Base-by-base conservation (phyloP, 2,329 filamentous ascomycete genomes). In the Cyphellophora attinorum region DNA sequence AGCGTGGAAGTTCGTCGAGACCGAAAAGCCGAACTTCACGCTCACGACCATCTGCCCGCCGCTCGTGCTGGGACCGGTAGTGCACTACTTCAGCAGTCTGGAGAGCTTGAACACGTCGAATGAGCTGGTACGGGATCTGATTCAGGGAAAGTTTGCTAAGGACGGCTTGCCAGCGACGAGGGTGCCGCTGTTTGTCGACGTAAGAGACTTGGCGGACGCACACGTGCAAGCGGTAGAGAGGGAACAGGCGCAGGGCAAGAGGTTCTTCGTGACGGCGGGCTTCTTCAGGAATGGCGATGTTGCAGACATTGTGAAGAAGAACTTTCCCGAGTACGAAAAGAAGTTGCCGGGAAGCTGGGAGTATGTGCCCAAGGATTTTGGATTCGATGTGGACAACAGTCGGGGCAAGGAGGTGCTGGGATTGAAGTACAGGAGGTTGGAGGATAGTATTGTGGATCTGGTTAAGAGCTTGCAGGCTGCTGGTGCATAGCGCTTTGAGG, bases 41-140 rank as follows among this genome's bases (percentile, higher is more conserved):
- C 51, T 83, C 18, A 61, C 68, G 8, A 74, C 72, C 5, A 72
- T 82, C 47, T 74, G 74, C 49, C 72, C 73, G 33, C 76, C 77
- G 0, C 62, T 74, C 36, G 74, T 77, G 0, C 70, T 80, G 27
- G 78, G 79, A 0, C 77, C 79, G 0, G 58, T 80, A 5, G 69
- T 76, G 32, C 70, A 79, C 46, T 75, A 76, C 44, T 64, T 85
- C 2, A 70, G 76, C 41, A 68, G 62, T 14, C 63, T 82, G 1
- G 69, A 74, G n/a, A 61, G 61, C 2, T 61, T 86, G 41, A 88
- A 86, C 59, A 82, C 79, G 1, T 83, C 79, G 11, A 86, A 85
- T 53, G 68, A 76, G 46, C 71, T 77, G 13, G 68, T 85, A 35
- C 62, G 72, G 6, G 68, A 79, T 40, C 40, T 44, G 41, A 40